Base-by-base conservation (phyloP, 2,329 filamentous ascomycete species). In the Fusarium sp. region DNA sequence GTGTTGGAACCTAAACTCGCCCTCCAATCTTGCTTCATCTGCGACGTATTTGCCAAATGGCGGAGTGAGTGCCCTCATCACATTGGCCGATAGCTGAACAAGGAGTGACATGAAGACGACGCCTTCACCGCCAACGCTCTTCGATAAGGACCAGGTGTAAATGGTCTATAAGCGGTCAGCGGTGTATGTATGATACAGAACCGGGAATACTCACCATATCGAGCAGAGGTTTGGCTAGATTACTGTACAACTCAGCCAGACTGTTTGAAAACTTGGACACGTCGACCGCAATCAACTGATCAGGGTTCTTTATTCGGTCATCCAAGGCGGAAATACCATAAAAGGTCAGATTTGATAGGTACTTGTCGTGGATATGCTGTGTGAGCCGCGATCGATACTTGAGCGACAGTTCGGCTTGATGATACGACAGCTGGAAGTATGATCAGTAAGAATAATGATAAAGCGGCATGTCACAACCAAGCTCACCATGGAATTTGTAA, bases 1-100 rank as follows among this genome's bases (percentile, higher is more conserved):
- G 78, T 99, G 95, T 71, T 96, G 91, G 78, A 96, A 97, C 60
- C 95, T 85, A 78, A 98, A 99, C 73, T 99, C 95, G 63, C 95
- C 95, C 76, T 99, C 95, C 17, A 99, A 77, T 36, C 92, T 85
- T 31, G 95, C 94, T 77, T 99, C 95, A 70, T 99, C 95, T 29
- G 95, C 95, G 15, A 99, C 95, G 71, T 96, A 99, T 83, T 93
- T 96, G 55, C 95, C 95, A 70, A 99, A 99, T 0, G 95, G 95
- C 6, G 95, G 95, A 1, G 95, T 98, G 27, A 99, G 81, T 6
- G 92, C 91, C 58, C 95, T 88, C 94, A 99, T 97, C 19, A 96
- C 85, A 69, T 90, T 90, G 13, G 95, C 93, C 1, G 93, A 97
- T 43, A 98, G 78, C 76, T 99, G 95, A 3, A 99, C 94, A 6